These are phyloP conservation scores for Andrographis paniculata DNA, from an alignment of 305 asterid genomes.

Conservation along the genomic window DNA sequence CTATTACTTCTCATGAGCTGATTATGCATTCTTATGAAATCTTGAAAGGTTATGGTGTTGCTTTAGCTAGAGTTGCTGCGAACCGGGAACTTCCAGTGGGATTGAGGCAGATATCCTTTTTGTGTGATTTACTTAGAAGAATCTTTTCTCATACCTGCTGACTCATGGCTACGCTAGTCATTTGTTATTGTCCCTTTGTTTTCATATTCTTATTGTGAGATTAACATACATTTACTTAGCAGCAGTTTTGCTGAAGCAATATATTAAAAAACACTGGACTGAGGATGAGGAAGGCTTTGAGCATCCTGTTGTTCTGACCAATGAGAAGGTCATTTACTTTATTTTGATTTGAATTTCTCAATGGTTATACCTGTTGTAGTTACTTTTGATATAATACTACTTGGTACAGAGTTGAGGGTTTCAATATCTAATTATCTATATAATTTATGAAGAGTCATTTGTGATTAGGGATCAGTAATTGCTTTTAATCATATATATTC, in stretches of 20 bases:
- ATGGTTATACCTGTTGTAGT: too few relatives aligned
- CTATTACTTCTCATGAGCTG: constrained; percentile 2
- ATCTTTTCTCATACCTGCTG: constrained; percentile 7
- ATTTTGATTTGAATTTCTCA: constrained; percentile 9
- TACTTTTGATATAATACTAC: too few relatives aligned
- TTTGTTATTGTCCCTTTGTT: constrained; percentile 13
- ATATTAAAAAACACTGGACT: constrained; percentile 83
- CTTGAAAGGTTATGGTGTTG: constrained; percentile 71
- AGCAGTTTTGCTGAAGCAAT: constrained; percentile 87
- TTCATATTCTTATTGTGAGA: constrained; percentile 22
- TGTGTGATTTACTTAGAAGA: constrained; percentile 10
- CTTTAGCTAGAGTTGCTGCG: constrained; percentile 70
- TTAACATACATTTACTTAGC: constrained; percentile 78
- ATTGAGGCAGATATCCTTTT: constrained; percentile 93
- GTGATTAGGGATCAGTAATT: constrained; percentile 2
- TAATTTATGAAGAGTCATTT: neutral
- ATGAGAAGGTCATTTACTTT: constrained; percentile 57
- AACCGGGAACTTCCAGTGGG: constrained; percentile 63
- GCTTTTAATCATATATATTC: neutral
- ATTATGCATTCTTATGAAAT: constrained; percentile 1
- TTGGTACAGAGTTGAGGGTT: too few relatives aligned
- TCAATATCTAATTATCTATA: too few relatives aligned
- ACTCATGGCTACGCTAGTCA: constrained; percentile 5
- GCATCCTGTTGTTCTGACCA: constrained; percentile 67
- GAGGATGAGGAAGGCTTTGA: constrained; percentile 81